Evolutionary conservation across 495 filamentous ascomycete genomes (phyloP).

Genomic region (Pseudotulostoma volvatum): DNA sequence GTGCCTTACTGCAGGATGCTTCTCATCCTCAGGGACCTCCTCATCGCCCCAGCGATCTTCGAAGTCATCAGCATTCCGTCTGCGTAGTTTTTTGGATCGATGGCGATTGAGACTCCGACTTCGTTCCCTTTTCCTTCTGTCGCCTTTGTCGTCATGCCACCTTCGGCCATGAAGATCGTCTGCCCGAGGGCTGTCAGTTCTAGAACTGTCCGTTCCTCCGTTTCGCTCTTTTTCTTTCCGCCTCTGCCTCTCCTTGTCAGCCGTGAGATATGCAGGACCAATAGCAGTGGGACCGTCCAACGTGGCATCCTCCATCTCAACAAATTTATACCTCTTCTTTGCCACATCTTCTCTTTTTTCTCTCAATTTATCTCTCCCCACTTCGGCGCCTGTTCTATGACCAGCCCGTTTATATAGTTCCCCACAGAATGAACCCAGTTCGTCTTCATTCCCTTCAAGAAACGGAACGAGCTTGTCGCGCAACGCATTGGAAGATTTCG

Average conservation of each 20-base stretch:
- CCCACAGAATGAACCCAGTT: slow-evolving; percentile 33
- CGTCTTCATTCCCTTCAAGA: slow-evolving; percentile 34
- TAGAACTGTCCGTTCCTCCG: not conserved
- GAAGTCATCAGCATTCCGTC: slow-evolving; percentile 39
- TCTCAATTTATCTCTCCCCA: slow-evolving; percentile 8
- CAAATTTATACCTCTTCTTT: slow-evolving; percentile 60
- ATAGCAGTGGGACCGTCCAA: slow-evolving; percentile 18
- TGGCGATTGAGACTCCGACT: slow-evolving; percentile 11
- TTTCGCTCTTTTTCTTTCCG: slow-evolving; percentile 30
- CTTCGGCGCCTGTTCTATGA: slow-evolving; percentile 6
- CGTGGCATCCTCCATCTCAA: slow-evolving; percentile 69
- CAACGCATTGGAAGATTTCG: slow-evolving; percentile 35
- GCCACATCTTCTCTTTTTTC: slow-evolving; percentile 10
- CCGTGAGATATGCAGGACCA: slow-evolving; percentile 34
- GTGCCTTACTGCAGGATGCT: slow-evolving; percentile 25
- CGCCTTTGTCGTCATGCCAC: slow-evolving; percentile 21
- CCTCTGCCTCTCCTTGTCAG: slow-evolving; percentile 27
- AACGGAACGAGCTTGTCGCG: slow-evolving; percentile 38
- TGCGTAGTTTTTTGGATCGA: slow-evolving; percentile 35
- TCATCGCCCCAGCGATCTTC: slow-evolving; percentile 73
- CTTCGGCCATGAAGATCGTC: not conserved
- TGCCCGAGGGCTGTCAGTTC: not conserved
- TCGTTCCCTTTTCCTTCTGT: slow-evolving; percentile 24
- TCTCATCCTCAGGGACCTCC: slow-evolving; percentile 35
- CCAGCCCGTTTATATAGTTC: slow-evolving; percentile 35